phyloP scores from a whole-genome alignment of 495 filamentous ascomycete genomes.

The Hypoxylon fragiforme region DNA sequence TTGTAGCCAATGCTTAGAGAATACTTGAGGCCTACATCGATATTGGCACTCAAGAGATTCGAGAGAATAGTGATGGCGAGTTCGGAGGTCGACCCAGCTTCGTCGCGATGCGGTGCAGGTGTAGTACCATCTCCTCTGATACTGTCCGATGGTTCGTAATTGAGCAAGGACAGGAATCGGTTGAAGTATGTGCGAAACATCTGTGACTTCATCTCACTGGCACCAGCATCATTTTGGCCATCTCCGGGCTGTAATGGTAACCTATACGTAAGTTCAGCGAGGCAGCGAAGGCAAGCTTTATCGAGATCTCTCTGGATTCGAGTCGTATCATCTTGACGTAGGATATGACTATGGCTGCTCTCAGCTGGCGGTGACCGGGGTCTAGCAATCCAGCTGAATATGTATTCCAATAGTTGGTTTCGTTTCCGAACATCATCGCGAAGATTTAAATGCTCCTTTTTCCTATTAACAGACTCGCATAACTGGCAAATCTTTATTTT shows the following conservation, averaged over 20 bases:
- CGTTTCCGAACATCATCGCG: conserved; percentile 66
- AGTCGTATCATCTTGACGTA: conserved; percentile 53
- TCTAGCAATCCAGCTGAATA: conserved; percentile 65
- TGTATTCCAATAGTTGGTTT: conserved; percentile 65
- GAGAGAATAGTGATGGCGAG: conserved; percentile 66
- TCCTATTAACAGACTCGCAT: conserved; percentile 63
- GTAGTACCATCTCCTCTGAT: conserved; percentile 37
- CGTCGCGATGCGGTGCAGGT: conserved; percentile 42
- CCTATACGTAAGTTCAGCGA: conserved; percentile 65
- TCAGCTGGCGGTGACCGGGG: conserved; percentile 49
- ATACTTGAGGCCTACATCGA: conserved; percentile 69
- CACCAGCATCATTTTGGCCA: conserved; percentile 61
- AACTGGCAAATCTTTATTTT: conserved; percentile 69
- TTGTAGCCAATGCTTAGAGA: conserved; percentile 67
- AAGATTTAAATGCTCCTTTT: conserved; percentile 67
- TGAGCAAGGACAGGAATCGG: conserved; percentile 62
- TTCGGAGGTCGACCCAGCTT: conserved; percentile 55
- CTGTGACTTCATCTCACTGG: conserved; percentile 63
- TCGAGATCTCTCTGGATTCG: conserved; percentile 65
- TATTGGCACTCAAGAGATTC: conserved; percentile 68
- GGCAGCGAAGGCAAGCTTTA: conserved; percentile 61
- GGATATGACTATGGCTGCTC: conserved; percentile 10
- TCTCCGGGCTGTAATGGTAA: conserved; percentile 66
- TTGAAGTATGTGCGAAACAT: conserved; percentile 72
- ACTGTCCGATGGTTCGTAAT: conserved; percentile 55